A percentile compares a stretch with the other conserved stretches of the same genome.
Evolutionary conservation across 2,329 filamentous ascomycete genomes (phyloP).

Genomic region (Fusarium xylarioides): DNA sequence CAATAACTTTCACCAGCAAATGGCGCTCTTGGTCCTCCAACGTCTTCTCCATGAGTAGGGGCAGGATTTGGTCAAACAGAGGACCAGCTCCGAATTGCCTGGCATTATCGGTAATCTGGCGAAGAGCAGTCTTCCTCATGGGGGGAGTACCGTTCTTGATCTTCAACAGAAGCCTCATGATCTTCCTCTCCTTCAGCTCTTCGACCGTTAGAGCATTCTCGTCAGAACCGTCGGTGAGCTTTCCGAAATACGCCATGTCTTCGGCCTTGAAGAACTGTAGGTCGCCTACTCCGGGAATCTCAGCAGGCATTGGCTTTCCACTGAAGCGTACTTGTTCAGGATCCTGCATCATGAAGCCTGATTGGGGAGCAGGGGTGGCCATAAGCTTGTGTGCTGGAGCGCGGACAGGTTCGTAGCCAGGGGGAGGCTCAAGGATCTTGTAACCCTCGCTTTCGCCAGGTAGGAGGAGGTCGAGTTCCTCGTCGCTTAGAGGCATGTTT

Average conservation of each 20-base stretch:
- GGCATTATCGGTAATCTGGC: constrained; percentile 97
- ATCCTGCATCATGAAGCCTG: constrained; percentile 97
- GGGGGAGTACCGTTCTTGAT: constrained; percentile 99
- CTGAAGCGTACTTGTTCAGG: constrained; percentile 83
- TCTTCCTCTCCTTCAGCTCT: constrained; percentile 96
- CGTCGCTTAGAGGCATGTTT: constrained; percentile 86
- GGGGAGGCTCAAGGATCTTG: constrained; percentile 88
- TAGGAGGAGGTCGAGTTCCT: constrained; percentile 91
- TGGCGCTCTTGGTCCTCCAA: constrained; percentile 98
- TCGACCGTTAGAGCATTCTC: constrained; percentile 93
- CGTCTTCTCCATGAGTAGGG: constrained; percentile 97
- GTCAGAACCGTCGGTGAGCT: constrained; percentile 92
- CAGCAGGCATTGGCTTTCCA: constrained; percentile 90
- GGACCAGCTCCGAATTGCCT: constrained; percentile 93
- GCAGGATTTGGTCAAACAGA: constrained; percentile 96
- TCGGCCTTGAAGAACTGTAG: constrained; percentile 98
- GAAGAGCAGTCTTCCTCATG: constrained; percentile 97
- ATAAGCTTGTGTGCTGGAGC: constrained; percentile 79
- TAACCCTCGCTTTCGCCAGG: constrained; percentile 90
- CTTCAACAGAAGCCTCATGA: constrained; percentile 95
- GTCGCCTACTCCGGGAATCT: constrained; percentile 95
- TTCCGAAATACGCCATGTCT: constrained; percentile 98
- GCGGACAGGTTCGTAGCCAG: constrained; percentile 87
- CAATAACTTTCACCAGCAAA: constrained; percentile 98
- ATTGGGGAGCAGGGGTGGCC: constrained; percentile 76